Evolutionary conservation across 208 protist genomes (phyloP), one percentile per base, ranked within the genome.

Genomic region (Leishmania lainsoni): DNA sequence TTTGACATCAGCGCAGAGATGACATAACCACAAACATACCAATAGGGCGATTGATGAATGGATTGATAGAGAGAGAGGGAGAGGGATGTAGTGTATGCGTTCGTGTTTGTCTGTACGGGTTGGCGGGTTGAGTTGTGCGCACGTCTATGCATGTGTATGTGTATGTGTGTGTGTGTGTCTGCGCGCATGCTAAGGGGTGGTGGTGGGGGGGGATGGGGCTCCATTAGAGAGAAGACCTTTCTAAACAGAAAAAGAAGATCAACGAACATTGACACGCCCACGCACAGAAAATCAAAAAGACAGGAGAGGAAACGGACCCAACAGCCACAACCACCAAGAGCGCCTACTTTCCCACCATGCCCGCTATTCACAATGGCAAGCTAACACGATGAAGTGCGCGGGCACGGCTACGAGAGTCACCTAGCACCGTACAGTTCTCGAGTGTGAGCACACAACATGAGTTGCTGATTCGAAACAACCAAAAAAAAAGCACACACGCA

Each of bases 221-320:
- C 29, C 39, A 48, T 56, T 51, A 10, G 56, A 66, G 54, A 56
- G 29, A 49, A 59, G 48, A 42, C 29, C 9, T 83, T 77, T 69
- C 69, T 51, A 81, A 42, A 54, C 63, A 78, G 77, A 63, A 79
- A 80, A 83, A 63, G 76, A 74, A 78, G 74, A 83, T 5, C 3
- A 49, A 54, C 2, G 6, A 20, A 22, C 65, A 54, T 29, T 4
- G 39, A 65, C 42, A 70, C 56, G 56, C 39, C 52, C 75, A 78
- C 58, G 39, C 9, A 69, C 42, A 16, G 58, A 70, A 65, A 32
- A 76, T 9, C 20, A 14, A 61, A 32, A 22, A 45, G 20, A 2
- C 29, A 66, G 22, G 76, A 29, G 39, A 76, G 14, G 80, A 22
- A 51, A 51, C 35, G 22, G 17, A 0, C 42, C 42, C 42, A 70